Evolutionary conservation across 2,329 filamentous ascomycete genomes (phyloP).

Genomic region (Aspergillus aculeatinus): DNA sequence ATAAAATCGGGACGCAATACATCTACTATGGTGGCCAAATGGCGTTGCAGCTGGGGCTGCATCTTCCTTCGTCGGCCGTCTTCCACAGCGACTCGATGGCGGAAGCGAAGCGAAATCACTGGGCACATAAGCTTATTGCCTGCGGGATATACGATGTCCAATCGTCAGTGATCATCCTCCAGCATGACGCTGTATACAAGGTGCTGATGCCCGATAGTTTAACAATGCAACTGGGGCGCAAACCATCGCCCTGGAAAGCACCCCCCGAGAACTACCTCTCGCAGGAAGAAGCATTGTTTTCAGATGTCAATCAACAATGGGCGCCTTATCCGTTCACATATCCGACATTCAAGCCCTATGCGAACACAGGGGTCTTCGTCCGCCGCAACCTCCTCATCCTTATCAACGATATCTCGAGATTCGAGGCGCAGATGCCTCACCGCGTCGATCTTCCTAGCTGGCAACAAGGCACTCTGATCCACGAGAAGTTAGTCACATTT

Average conservation of each 20-base stretch:
- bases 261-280: neutral
- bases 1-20: slow-evolving; percentile 1
- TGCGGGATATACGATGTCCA: slow-evolving; percentile 1
- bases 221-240: neutral
- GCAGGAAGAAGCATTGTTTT: neutral
- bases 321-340: slow-evolving; percentile 1
- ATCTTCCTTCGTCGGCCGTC: neutral
- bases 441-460: neutral
- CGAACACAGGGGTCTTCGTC: neutral
- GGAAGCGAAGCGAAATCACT: neutral
- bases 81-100: neutral
- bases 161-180: neutral
- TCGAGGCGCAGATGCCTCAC: neutral
- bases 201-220: neutral
- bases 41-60: neutral
- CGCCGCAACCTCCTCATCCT: neutral
- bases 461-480: neutral
- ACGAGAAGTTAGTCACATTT: neutral
- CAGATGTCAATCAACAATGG: slow-evolving; percentile 1
- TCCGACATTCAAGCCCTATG: neutral
- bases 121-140: neutral
- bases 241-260: neutral
- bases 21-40: slow-evolving; percentile 3
- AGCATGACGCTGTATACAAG: neutral
- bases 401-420: neutral